Base-by-base conservation (phyloP, 345 rosid species). In the Syzygium aqueum region DNA sequence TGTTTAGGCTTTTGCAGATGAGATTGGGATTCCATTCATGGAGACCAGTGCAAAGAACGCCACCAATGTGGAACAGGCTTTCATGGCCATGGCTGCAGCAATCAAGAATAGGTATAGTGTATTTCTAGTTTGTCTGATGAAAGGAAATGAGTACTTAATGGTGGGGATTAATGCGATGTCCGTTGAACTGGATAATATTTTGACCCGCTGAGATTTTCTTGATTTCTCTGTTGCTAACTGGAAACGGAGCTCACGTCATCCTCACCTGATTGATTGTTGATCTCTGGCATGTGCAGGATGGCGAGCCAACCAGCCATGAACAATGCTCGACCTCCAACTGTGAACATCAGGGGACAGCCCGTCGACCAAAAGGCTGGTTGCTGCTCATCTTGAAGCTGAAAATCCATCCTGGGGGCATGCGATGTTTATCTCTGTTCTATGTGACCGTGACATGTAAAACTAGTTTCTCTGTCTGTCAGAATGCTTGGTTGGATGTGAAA, bases 41-140 rank as follows among this genome's bases (percentile, higher is more conserved):
- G 97, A 95, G 90, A 95, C 97, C 5, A 95, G 96, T 91, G 97
- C 97, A 13, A 95, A 93, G 89, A 92, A 88, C 85, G 93, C 97
- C 84, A 91, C 94, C 91, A 94, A 94, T 77, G 97, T 95, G 5
- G 97, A 95, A 86, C 93, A 95, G 86, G 96, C 95, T 86, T 95
- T 95, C 90, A 95, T 95, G 97, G 96, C 97, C 22, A 95, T 95
- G 97, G 93, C 96, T 88, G 94, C 94, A 84, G 94, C 92, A 43
- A 93, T 95, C 86, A 95, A 95, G 92, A 92, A 90, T 56, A 95
- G 94, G 96, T 94, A 86, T 59, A 21, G 53, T 54, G n/a, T 54
- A 30, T 33, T 57, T 43, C 27, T 33, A 33, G 57, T 84, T 28
- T 17, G 51, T 84, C 63, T 8, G 11, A 6, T 25, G 17, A 19